phyloP scores from a whole-genome alignment of 208 protist genomes.

The Crithidia brevicula region DNA sequence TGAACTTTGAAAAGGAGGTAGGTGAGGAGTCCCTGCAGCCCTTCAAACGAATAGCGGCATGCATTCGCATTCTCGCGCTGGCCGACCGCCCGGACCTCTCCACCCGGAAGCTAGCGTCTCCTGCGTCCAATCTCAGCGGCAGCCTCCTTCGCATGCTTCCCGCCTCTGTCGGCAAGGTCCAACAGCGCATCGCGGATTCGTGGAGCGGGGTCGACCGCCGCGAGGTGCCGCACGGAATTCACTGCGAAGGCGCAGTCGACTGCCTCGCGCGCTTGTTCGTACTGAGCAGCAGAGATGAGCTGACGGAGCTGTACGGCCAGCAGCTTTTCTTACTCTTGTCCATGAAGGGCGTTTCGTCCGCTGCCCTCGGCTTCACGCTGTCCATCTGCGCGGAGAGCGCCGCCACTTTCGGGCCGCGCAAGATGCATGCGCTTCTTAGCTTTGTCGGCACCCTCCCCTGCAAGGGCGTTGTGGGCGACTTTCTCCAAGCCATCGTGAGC shows the following conservation, averaged over 20 bases:
- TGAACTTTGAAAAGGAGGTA: slow-evolving; percentile 36
- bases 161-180: slow-evolving; percentile 30
- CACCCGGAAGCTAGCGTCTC: neutral
- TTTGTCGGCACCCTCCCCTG: slow-evolving; percentile 29
- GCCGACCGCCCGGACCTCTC: slow-evolving; percentile 27
- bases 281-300: slow-evolving; percentile 28
- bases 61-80: slow-evolving; percentile 31
- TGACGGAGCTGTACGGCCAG: slow-evolving; percentile 41
- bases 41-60: slow-evolving; percentile 24
- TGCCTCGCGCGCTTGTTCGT: slow-evolving; percentile 53
- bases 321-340: slow-evolving; percentile 50
- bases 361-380: slow-evolving; percentile 44
- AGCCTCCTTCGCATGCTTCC: slow-evolving; percentile 34
- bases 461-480: slow-evolving; percentile 27
- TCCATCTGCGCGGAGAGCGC: slow-evolving; percentile 49
- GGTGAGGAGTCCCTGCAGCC: slow-evolving; percentile 18
- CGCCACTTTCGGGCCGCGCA: slow-evolving; percentile 28
- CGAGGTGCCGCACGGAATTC: slow-evolving; percentile 10
- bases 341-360: slow-evolving; percentile 22
- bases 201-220: slow-evolving; percentile 16
- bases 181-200: slow-evolving; percentile 28
- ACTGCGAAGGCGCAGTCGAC: slow-evolving; percentile 30
- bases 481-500: slow-evolving; percentile 27
- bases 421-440: slow-evolving; percentile 31
- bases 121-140: slow-evolving; percentile 12